These are phyloP conservation scores for Russula emetica DNA, from an alignment of 768 basidiomycete species.

Conservation along the genomic window DNA sequence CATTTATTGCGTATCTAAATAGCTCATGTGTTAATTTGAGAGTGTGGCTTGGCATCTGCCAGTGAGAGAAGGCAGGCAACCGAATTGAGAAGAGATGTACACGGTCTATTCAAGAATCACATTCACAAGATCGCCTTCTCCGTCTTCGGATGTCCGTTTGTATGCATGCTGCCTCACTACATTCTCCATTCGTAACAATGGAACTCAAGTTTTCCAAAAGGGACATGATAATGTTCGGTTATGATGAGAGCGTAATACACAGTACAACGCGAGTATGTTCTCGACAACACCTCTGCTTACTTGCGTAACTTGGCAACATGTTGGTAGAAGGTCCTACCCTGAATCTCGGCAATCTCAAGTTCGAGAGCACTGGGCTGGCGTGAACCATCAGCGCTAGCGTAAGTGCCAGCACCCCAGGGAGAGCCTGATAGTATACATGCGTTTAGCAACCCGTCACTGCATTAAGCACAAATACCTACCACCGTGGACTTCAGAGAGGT, in stretches of 20 bases:
- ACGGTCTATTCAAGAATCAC: too few relatives aligned
- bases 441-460: background rate
- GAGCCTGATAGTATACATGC: slow-evolving; percentile 44
- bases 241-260: background rate
- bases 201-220: background rate
- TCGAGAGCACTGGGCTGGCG: slow-evolving; percentile 51
- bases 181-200: background rate
- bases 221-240: background rate
- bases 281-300: background rate
- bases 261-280: background rate
- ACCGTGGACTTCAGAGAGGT: slow-evolving; percentile 50
- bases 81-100: too few relatives aligned
- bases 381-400: slow-evolving; percentile 43
- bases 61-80: too few relatives aligned
- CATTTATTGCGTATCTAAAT: too few relatives aligned
- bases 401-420: slow-evolving; percentile 73
- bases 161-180: too few relatives aligned
- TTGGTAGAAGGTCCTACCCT: slow-evolving; percentile 51
- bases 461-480: slow-evolving; percentile 40
- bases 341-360: slow-evolving; percentile 45
- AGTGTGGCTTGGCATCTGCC: too few relatives aligned
- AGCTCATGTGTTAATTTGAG: too few relatives aligned
- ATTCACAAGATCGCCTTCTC: too few relatives aligned
- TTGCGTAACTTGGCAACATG: slow-evolving; percentile 37
- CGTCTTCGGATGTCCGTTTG: too few relatives aligned